Percentiles rank a stretch among this genome's conserved stretches.
Conservation (phyloP, 352 stramenopile genomes). For the Plasmopara halstedii region DNA sequence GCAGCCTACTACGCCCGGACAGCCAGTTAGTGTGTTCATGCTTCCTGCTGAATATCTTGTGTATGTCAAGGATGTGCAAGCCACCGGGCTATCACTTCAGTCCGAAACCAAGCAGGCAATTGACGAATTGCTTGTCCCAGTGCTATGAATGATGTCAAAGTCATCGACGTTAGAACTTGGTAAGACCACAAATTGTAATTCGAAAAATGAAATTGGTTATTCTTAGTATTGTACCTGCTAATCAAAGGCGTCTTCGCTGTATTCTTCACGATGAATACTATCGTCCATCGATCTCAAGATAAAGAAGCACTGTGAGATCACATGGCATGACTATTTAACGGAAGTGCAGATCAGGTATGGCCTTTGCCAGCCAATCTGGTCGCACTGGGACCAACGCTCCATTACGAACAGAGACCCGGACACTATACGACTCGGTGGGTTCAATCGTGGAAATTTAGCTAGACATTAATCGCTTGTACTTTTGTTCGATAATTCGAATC, state of each 20-base stretch:
- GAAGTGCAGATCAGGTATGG: too few relatives aligned
- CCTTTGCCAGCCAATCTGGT: too few relatives aligned
- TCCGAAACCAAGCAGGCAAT: slow-evolving; percentile 13
- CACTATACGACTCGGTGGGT: slow-evolving; percentile 2
- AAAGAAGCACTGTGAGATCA: too few relatives aligned
- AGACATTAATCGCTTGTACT: slow-evolving; percentile 50
- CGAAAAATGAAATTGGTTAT: slow-evolving; percentile 8
- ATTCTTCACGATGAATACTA: too few relatives aligned
- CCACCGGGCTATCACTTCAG: slow-evolving; percentile 3
- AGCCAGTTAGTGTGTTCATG: slow-evolving; percentile 40
- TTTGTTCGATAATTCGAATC: slow-evolving; percentile 65
- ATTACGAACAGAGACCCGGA: too few relatives aligned
- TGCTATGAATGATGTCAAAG: too few relatives aligned
- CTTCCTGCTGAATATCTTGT: slow-evolving; percentile 75
- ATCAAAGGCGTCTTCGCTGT: slow-evolving; percentile 5
- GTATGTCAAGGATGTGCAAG: slow-evolving; percentile 36
- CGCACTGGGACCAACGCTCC: too few relatives aligned
- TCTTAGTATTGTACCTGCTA: slow-evolving; percentile 15
- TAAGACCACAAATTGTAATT: neutral
- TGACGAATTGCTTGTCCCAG: slow-evolving; percentile 21
- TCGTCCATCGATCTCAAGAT: too few relatives aligned
- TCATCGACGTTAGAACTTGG: too few relatives aligned
- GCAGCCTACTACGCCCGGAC: slow-evolving; percentile 15
- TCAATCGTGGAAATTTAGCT: slow-evolving; percentile 13
- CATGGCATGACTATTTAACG: too few relatives aligned